phyloP scores from a whole-genome alignment of 2,329 filamentous ascomycete genomes.

The Tolypocladium sp. region DNA sequence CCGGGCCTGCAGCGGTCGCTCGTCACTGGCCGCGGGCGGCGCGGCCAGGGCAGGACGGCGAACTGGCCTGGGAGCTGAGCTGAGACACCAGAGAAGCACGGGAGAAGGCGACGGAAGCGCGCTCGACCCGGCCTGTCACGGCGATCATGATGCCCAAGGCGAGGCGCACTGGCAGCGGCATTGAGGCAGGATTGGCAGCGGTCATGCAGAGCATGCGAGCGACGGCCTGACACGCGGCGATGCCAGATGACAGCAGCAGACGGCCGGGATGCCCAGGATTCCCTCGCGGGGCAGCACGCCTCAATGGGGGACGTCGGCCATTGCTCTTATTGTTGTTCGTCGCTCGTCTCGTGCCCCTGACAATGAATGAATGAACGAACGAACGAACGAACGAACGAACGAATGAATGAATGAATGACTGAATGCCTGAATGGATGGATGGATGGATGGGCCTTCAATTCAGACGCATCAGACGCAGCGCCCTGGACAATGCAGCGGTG shows the following conservation, averaged over 20 bases:
- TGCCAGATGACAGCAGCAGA: background rate
- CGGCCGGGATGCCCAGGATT: background rate
- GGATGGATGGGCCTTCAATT: background rate
- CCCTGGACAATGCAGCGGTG: background rate
- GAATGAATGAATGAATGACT: background rate
- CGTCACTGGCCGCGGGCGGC: background rate
- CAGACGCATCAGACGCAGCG: background rate
- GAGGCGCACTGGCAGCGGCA: background rate
- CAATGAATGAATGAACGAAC: background rate
- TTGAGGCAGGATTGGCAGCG: background rate
- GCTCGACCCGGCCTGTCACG: background rate
- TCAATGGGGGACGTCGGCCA: background rate
- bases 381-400: no score
- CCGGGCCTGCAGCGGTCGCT: background rate
- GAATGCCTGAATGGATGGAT: background rate
- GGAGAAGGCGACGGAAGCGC: background rate
- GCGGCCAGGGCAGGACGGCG: background rate
- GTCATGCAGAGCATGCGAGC: background rate
- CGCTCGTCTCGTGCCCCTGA: background rate
- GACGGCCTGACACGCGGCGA: background rate
- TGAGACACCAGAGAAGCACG: background rate
- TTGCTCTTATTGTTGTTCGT: background rate
- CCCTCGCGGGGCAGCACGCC: background rate
- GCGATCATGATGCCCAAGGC: background rate
- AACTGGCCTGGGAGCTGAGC: background rate